phyloP scores from a whole-genome alignment of 108 stramenopile species.

The Aurantiochytrium sp. region DNA sequence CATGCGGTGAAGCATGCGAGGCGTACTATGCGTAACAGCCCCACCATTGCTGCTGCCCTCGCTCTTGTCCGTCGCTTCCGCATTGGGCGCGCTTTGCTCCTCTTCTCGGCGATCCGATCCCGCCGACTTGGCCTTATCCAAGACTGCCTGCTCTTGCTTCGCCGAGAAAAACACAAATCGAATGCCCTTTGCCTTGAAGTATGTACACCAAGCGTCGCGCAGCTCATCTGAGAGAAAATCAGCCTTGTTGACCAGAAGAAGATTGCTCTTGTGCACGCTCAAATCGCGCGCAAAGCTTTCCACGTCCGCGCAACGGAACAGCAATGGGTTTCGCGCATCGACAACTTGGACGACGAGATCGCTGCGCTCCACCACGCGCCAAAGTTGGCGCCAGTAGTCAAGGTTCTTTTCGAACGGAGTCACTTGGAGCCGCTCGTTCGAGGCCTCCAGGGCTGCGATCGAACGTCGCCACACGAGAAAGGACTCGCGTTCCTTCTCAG shows the following conservation, averaged over 20 bases:
- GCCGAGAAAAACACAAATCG: slow-evolving; percentile 90
- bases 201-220: slow-evolving; percentile 72
- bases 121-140: slow-evolving; percentile 47
- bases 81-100: no score
- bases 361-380: slow-evolving; percentile 91
- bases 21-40: not conserved
- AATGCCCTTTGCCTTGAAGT: slow-evolving; percentile 66
- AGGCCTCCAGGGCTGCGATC: slow-evolving; percentile 76
- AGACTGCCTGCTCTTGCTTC: slow-evolving; percentile 68
- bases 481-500: slow-evolving; percentile 69
- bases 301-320: slow-evolving; percentile 85
- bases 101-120: not conserved
- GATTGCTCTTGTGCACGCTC: slow-evolving; percentile 70
- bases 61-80: not conserved
- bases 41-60: slow-evolving; percentile 11
- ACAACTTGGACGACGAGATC: slow-evolving; percentile 86
- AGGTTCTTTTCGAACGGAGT: slow-evolving; percentile 99
- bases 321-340: slow-evolving; percentile 90
- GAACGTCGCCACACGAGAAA: slow-evolving; percentile 89
- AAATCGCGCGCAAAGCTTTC: slow-evolving; percentile 63
- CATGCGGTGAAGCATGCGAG: slow-evolving; percentile 54
- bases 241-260: slow-evolving; percentile 91
- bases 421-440: slow-evolving; percentile 33
- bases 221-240: slow-evolving; percentile 78
- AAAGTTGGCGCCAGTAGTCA: slow-evolving; percentile 96